Evolutionary conservation across 139 green algal genomes (phyloP), one percentile per base, ranked within the genome.

Genomic region (Nannochloris sp.): DNA sequence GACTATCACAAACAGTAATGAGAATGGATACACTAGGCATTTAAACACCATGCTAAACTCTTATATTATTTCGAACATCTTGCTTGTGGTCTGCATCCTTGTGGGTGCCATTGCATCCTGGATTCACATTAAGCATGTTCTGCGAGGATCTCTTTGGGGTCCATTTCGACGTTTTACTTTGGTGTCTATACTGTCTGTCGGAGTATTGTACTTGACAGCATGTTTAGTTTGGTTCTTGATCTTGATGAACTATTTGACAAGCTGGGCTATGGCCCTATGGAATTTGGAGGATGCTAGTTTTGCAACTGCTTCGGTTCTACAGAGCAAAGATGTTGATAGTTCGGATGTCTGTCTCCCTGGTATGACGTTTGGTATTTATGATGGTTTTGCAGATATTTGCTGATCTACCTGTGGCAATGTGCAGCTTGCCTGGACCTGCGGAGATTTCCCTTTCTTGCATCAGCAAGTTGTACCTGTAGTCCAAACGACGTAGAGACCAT

Each of bases 121-220:
- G 1, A 50, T 62, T 24, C 54, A 57, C 14, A 54, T 71, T n/a
- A 49, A 55, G 25, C 69, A 71, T 34, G 43, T 44, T 40, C 55
- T 63, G 46, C 50, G 31, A 55, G 61, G 54, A 15, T 61, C 44
- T 31, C 62, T 61, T 31, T 63, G 67, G 55, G 46, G 57, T 40
- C 27, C 23, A 15, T 29, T 12, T 14, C 60, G 15, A 25, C n/a
- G 19, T 25, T 24, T 21, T 31, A 23, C 3, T 55, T 18, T 14
- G 1, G 11, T 27, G 10, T 49, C 24, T 53, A 65, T 55, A 37
- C 16, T 15, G 11, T 16, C 44, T 40, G 9, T 44, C 16, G 34
- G 31, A 23, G 15, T 66, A 10, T 43, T 66, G 34, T 53, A 44
- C 24, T 19, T 21, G 12, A 40, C 57, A 48, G 34, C 31, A 23